Evolutionary conservation across 441 rosid species (phyloP).

Genomic region (Pelargonium citronellum): DNA sequence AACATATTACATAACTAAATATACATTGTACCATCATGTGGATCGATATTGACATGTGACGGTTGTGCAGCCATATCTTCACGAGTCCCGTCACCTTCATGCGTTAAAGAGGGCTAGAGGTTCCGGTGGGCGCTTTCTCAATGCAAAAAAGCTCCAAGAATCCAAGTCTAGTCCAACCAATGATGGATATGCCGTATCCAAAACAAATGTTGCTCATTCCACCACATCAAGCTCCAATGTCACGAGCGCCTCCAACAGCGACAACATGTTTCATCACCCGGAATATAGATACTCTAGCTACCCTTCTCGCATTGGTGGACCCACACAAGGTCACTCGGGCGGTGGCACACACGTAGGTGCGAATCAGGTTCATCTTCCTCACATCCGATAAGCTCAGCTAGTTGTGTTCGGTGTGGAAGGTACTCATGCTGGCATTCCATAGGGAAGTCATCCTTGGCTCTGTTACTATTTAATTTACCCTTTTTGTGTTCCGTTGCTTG

Average conservation of each 20-base stretch:
- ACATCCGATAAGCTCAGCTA: slow-evolving; percentile 33
- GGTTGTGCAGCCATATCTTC: slow-evolving; percentile 62
- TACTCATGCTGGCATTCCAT: slow-evolving; percentile 31
- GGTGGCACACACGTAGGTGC: slow-evolving; percentile 32
- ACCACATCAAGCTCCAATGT: slow-evolving; percentile 22
- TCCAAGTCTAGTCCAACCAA: slow-evolving; percentile 24
- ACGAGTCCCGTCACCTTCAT: slow-evolving; percentile 78
- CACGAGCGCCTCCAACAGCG: slow-evolving; percentile 39
- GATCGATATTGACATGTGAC: not conserved
- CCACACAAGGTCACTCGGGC: slow-evolving; percentile 37
- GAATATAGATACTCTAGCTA: slow-evolving; percentile 51
- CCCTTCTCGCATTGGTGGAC: slow-evolving; percentile 32
- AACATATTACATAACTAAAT: no score
- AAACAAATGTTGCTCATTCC: not conserved
- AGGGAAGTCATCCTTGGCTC: slow-evolving; percentile 95
- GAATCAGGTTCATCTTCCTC: slow-evolving; percentile 37
- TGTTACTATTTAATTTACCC: slow-evolving; percentile 15
- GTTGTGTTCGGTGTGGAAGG: slow-evolving; percentile 15
- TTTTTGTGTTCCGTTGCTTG: slow-evolving; percentile 10
- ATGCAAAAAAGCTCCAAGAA: slow-evolving; percentile 48
- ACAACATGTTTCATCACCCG: slow-evolving; percentile 37
- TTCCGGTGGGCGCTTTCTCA: slow-evolving; percentile 74
- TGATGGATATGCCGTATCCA: slow-evolving; percentile 19
- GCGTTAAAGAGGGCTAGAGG: slow-evolving; percentile 84
- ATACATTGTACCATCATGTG: not conserved